These are phyloP conservation scores for Coniophora puteana DNA, from an alignment of 1,284 basidiomycete species.

Conservation along the genomic window DNA sequence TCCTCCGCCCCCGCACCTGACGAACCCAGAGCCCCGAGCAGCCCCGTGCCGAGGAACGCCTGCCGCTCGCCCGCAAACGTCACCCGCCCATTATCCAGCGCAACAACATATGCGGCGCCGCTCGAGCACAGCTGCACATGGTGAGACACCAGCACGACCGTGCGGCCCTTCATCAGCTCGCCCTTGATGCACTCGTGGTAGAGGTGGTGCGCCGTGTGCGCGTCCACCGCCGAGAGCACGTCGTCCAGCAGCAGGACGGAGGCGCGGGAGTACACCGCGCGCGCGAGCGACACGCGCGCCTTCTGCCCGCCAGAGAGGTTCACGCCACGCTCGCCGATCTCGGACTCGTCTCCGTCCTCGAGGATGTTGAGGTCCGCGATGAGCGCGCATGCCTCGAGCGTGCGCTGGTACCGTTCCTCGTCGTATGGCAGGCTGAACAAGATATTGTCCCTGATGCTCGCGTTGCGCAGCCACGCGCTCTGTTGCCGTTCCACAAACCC, in stretches of 20 bases:
- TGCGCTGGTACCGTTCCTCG: conserved; percentile 73
- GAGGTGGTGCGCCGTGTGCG: conserved; percentile 85
- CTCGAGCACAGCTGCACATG: conserved; percentile 79
- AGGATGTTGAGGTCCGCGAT: conserved; percentile 84
- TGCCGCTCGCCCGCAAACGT: conserved; percentile 68
- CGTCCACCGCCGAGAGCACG: conserved; percentile 79
- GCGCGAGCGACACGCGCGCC: conserved; percentile 87
- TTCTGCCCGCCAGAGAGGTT: conserved; percentile 96
- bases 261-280: conserved; percentile 92
- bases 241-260: conserved; percentile 87
- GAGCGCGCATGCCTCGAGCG: conserved; percentile 75
- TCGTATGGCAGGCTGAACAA: conserved; percentile 85
- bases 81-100: conserved; percentile 85
- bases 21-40: conserved; percentile 68
- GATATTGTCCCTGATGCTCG: conserved; percentile 81
- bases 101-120: conserved; percentile 71
- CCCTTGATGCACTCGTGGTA: conserved; percentile 83
- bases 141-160: conserved; percentile 86
- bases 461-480: conserved; percentile 86
- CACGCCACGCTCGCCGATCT: conserved; percentile 86
- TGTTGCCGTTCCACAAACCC: too few relatives aligned
- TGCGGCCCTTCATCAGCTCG: conserved; percentile 76
- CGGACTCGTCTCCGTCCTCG: conserved; percentile 92
- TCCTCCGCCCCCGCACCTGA: conserved; percentile 43
- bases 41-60: conserved; percentile 62